Evolutionary conservation across 345 rosid species (phyloP).

Genomic region (Rhodamnia argentea): DNA sequence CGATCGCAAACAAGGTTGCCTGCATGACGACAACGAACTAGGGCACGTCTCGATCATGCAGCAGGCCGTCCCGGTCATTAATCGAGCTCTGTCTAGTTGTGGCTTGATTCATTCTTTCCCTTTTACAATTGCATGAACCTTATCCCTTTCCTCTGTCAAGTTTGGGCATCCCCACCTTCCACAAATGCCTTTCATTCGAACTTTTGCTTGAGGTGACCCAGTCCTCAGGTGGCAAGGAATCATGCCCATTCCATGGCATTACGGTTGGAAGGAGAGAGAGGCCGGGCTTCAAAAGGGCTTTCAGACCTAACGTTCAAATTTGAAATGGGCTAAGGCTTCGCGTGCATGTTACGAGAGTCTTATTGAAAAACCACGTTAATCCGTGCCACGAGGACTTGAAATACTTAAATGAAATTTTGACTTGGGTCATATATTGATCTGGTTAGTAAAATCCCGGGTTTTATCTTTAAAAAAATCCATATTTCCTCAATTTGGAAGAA

Average conservation of each 20-base stretch:
- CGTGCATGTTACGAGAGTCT: too few relatives aligned
- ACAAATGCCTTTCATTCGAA: neutral
- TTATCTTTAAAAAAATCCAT: neutral
- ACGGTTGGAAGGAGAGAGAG: neutral
- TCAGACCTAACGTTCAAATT: too few relatives aligned
- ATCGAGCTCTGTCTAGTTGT: neutral
- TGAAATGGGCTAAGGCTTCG: too few relatives aligned
- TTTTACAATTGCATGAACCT: neutral
- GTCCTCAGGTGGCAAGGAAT: neutral
- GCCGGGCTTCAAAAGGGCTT: too few relatives aligned
- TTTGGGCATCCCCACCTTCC: neutral
- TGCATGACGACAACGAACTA: too few relatives aligned
- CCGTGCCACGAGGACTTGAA: too few relatives aligned
- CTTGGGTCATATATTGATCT: neutral
- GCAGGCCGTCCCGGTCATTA: too few relatives aligned
- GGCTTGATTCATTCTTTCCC: neutral
- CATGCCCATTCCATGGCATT: neutral
- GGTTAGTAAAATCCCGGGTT: neutral
- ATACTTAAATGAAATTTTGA: too few relatives aligned
- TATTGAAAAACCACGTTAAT: too few relatives aligned
- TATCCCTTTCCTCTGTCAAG: neutral
- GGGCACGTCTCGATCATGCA: too few relatives aligned
- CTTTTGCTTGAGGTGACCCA: neutral
- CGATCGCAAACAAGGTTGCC: neutral
- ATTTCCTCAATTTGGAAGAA: neutral